A percentile compares a stretch with the other conserved stretches of the same genome.
phyloP scores from a whole-genome alignment of 2,329 filamentous ascomycete species.

The Aureobasidium melanogenum region DNA sequence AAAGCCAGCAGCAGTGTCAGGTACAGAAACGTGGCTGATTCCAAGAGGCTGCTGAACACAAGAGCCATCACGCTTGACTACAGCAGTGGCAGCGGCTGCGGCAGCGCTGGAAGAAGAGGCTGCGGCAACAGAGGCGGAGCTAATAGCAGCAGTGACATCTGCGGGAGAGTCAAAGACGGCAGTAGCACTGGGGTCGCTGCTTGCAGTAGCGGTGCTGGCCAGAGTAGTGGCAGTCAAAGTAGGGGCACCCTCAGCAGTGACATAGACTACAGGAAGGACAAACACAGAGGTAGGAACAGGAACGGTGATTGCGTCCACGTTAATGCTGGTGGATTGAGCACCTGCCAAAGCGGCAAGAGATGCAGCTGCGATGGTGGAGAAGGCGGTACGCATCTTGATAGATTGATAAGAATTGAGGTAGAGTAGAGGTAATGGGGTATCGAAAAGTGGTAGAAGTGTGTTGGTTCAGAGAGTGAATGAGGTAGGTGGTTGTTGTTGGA shows the following conservation, averaged over 20 bases:
- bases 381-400: neutral
- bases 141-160: neutral
- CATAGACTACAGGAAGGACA: conserved; percentile 6
- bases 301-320: conserved; percentile 1
- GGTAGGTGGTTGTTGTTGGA: neutral
- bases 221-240: conserved; percentile 4
- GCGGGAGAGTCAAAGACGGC: conserved; percentile 4
- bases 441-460: neutral
- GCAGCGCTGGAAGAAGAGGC: neutral
- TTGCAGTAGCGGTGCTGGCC: neutral
- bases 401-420: neutral
- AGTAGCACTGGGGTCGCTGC: neutral
- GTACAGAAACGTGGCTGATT: neutral
- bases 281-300: neutral
- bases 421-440: neutral
- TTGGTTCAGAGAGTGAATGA: conserved; percentile 1
- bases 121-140: neutral
- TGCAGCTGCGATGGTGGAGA: conserved; percentile 3
- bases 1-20: conserved; percentile 13
- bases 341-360: neutral
- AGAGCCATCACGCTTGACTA: neutral
- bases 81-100: neutral
- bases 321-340: neutral
- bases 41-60: conserved; percentile 3
- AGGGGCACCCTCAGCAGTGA: neutral